These are phyloP conservation scores for Trifolium fragiferum DNA, from an alignment of 306 rosid species.

Conservation along the genomic window DNA sequence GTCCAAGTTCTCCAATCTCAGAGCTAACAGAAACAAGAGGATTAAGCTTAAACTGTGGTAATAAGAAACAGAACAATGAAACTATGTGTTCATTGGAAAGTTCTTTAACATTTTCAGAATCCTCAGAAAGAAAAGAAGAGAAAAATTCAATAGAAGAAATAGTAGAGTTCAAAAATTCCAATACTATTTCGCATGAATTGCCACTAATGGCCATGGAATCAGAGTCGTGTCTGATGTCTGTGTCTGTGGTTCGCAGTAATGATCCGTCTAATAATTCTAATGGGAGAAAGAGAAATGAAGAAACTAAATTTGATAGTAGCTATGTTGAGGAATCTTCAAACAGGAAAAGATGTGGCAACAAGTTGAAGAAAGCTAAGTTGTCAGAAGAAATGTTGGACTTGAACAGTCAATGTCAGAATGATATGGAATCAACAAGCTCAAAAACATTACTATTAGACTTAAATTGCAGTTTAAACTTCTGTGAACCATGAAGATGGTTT, in stretches of 20 bases:
- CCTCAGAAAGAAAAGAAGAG: conserved; percentile 67
- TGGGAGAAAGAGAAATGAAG: conserved; percentile 69
- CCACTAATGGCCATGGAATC: conserved; percentile 47
- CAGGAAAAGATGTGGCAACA: conserved; percentile 53
- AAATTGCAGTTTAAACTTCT: conserved; percentile 52
- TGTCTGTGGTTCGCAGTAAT: background rate
- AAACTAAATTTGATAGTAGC: conserved; percentile 51
- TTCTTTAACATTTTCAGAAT: conserved; percentile 83
- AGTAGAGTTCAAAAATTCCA: conserved; percentile 41
- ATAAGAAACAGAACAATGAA: conserved; percentile 61
- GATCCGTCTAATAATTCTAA: conserved; percentile 36
- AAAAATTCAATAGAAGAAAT: conserved; percentile 43
- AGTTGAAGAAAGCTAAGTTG: conserved; percentile 48
- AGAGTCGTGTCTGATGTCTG: background rate
- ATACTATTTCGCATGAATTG: conserved; percentile 52
- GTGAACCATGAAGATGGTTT: conserved; percentile 48
- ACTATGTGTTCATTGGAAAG: conserved; percentile 79
- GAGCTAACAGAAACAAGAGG: conserved; percentile 73
- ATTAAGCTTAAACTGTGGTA: conserved; percentile 41
- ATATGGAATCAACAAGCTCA: conserved; percentile 55
- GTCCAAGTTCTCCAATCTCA: conserved; percentile 72
- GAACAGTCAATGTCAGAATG: conserved; percentile 68
- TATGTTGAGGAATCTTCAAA: conserved; percentile 56
- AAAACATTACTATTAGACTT: conserved; percentile 60
- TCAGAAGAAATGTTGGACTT: conserved; percentile 60